A percentile compares a stretch with the other conserved stretches of the same genome.
These are phyloP conservation scores for Neurospora intermedia DNA, from an alignment of 495 filamentous ascomycete species.

Conservation along the genomic window DNA sequence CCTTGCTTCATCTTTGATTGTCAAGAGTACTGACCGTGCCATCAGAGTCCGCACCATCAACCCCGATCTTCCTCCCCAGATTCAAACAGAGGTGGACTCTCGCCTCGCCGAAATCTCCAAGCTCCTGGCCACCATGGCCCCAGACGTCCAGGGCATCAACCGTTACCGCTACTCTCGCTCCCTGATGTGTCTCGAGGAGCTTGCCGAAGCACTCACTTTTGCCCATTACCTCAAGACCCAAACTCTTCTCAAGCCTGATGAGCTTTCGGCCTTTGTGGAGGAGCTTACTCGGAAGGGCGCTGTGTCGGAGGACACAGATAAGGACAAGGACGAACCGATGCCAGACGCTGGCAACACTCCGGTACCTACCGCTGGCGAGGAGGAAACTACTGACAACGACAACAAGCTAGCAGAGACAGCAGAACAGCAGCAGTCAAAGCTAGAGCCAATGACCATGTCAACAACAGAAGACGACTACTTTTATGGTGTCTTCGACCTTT, in stretches of 20 bases:
- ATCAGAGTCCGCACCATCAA: conserved; percentile 48
- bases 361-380: not conserved
- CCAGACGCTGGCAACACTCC: conserved; percentile 8
- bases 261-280: conserved; percentile 41
- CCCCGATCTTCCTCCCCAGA: conserved; percentile 49
- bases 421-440: not conserved
- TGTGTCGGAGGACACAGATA: not conserved
- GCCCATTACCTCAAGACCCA: conserved; percentile 76
- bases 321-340: conserved; percentile 19
- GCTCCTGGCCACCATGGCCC: conserved; percentile 53
- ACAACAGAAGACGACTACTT: conserved; percentile 79
- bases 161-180: conserved; percentile 81
- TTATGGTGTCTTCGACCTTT: conserved; percentile 84
- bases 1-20: not conserved
- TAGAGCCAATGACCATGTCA: conserved; percentile 35
- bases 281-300: conserved; percentile 16
- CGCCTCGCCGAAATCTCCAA: conserved; percentile 56
- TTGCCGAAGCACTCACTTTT: conserved; percentile 77
- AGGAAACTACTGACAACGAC: not conserved
- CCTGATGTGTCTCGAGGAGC: conserved; percentile 80
- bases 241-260: conserved; percentile 53
- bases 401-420: not conserved
- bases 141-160: conserved; percentile 68
- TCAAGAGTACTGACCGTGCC: conserved; percentile 1
- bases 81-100: conserved; percentile 52